Percentiles rank a stretch among this genome's conserved stretches.
Conservation (phyloP, 1,139 yeast genomes). For the Saccharomycopsis hybrid region DNA sequence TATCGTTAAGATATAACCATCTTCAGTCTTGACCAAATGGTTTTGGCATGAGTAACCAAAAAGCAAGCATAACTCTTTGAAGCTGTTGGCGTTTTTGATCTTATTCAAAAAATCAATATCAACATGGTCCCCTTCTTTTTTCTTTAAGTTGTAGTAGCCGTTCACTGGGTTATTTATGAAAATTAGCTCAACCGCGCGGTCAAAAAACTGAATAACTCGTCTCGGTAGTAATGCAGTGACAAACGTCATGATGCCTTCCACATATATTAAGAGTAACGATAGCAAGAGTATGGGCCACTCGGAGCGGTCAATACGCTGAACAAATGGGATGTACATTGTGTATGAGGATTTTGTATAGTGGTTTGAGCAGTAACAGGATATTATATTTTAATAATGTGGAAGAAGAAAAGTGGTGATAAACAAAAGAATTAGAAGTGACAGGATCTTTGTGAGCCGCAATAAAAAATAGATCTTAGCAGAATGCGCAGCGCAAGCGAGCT, state of each 20-base stretch:
- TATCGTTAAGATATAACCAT: conserved; percentile 47
- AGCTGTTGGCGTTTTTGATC: conserved; percentile 37
- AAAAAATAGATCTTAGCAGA: too few relatives aligned
- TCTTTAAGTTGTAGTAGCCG: neutral
- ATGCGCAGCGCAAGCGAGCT: too few relatives aligned
- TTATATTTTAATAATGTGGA: too few relatives aligned
- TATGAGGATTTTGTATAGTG: too few relatives aligned
- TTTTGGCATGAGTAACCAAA: conserved; percentile 65
- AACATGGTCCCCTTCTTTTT: neutral
- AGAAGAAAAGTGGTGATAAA: too few relatives aligned
- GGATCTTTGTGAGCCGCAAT: too few relatives aligned
- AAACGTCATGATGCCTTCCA: conserved; percentile 11
- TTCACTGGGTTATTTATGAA: neutral
- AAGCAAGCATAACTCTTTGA: conserved; percentile 55
- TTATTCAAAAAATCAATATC: neutral
- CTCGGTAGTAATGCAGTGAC: conserved; percentile 15
- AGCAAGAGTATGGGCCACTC: conserved; percentile 18
- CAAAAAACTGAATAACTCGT: conserved; percentile 7
- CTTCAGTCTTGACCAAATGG: conserved; percentile 58
- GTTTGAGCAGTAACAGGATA: too few relatives aligned
- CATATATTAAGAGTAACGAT: conserved; percentile 11
- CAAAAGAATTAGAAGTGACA: too few relatives aligned
- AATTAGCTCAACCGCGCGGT: conserved; percentile 3
- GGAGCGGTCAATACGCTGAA: conserved; percentile 13
- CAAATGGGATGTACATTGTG: conserved; percentile 18